Evolutionary conservation across 2,329 filamentous ascomycete species (phyloP).

Genomic region (Colletotrichum sp.): DNA sequence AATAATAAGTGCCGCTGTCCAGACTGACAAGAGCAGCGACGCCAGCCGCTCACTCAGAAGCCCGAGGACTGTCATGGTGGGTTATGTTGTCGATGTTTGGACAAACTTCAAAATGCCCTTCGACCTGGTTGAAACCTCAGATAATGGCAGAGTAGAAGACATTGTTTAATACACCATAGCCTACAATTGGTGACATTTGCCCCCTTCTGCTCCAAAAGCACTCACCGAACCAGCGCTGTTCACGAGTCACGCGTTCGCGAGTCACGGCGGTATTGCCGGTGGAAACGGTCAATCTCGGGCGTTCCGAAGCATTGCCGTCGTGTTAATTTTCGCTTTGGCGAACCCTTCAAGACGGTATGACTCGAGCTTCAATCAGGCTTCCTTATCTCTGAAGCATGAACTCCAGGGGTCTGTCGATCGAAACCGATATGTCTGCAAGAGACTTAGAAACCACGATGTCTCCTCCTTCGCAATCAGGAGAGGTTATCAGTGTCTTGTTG

Average conservation of each 20-base stretch:
- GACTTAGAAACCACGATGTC: neutral
- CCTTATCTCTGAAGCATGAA: neutral
- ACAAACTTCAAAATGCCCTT: neutral
- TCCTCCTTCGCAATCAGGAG: neutral
- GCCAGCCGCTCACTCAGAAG: neutral
- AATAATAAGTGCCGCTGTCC: neutral
- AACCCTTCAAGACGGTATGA: neutral
- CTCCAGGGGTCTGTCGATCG: neutral
- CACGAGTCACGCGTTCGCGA: neutral
- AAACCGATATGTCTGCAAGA: neutral
- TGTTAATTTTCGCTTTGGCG: neutral
- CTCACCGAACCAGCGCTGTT: neutral
- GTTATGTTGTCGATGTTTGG: neutral
- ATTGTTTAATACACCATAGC: neutral
- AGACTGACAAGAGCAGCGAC: neutral
- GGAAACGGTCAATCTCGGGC: neutral
- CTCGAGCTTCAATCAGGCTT: neutral
- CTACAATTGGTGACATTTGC: neutral
- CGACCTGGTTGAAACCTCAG: neutral
- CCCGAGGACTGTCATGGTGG: neutral
- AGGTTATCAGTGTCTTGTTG: too few species aligned
- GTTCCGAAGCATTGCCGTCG: neutral
- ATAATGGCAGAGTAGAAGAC: neutral
- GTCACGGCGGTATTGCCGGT: neutral
- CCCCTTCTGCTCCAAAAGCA: neutral